Conservation (phyloP, 176 grass and related monocot genomes). For the Aegilops longissima region DNA sequence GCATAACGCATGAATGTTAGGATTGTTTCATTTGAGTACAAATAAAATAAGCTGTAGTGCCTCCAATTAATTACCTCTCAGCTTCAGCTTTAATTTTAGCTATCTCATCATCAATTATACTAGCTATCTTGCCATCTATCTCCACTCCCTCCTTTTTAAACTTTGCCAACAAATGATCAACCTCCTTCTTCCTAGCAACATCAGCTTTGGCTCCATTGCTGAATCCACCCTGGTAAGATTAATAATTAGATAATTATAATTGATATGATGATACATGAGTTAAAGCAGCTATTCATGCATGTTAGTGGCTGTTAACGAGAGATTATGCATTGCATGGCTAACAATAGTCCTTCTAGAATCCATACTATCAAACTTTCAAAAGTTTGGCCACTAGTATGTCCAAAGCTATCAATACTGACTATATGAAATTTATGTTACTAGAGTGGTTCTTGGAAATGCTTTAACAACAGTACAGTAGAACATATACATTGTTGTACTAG, state of each 20-base stretch:
- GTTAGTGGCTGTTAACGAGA: background rate
- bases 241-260: conserved; percentile 25
- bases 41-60: background rate
- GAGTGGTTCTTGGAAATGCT: background rate
- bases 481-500: background rate
- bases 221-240: conserved; percentile 16
- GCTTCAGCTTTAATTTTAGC: conserved; percentile 20
- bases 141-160: conserved; percentile 21
- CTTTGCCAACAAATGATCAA: background rate
- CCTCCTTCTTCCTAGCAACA: conserved; percentile 4
- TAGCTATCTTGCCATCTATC: background rate
- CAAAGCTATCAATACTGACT: background rate
- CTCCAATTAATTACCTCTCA: conserved; percentile 12
- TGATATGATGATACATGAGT: background rate
- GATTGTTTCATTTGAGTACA: background rate
- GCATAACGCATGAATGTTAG: background rate
- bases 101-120: conserved; percentile 22
- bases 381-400: background rate
- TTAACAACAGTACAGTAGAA: background rate
- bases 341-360: background rate
- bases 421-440: background rate
- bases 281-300: background rate
- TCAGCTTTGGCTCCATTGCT: background rate
- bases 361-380: background rate
- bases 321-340: background rate